A percentile compares a stretch with the other conserved stretches of the same genome.
Evolutionary conservation across 2,329 filamentous ascomycete species (phyloP).

Genomic region (Arachnomyces sp.): DNA sequence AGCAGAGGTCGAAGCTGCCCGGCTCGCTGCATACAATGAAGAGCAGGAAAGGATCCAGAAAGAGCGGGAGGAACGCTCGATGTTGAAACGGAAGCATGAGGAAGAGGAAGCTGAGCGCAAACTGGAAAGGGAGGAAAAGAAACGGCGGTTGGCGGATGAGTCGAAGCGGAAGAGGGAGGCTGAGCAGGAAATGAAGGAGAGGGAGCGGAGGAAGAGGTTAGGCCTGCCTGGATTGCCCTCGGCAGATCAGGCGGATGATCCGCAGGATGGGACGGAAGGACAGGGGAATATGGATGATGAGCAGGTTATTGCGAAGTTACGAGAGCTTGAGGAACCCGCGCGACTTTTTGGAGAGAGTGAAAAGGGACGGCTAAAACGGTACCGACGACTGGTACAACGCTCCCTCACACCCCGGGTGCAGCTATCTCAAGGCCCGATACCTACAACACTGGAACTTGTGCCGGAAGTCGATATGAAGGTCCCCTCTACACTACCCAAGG

Average conservation of each 20-base stretch:
- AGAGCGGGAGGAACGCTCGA: conserved; percentile 59
- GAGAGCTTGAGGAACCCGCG: conserved; percentile 63
- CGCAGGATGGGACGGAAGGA: conserved; percentile 18
- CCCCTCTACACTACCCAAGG: conserved; percentile 51
- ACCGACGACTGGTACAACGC: conserved; percentile 51
- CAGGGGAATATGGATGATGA: conserved; percentile 61
- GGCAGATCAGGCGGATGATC: conserved; percentile 36
- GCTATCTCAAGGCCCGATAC: conserved; percentile 69
- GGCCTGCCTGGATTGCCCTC: conserved; percentile 66
- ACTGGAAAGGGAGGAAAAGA: conserved; percentile 70
- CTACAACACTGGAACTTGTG: conserved; percentile 71
- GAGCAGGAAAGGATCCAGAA: conserved; percentile 69
- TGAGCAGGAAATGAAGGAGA: conserved; percentile 65
- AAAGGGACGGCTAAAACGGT: conserved; percentile 59
- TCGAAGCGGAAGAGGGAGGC: conserved; percentile 61
- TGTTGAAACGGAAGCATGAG: conserved; percentile 79
- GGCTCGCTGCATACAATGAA: conserved; percentile 68
- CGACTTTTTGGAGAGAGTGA: conserved; percentile 76
- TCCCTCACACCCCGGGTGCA: conserved; percentile 28
- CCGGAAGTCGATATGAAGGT: conserved; percentile 87
- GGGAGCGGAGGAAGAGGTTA: conserved; percentile 61
- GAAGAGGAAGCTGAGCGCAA: conserved; percentile 70
- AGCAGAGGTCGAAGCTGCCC: conserved; percentile 74
- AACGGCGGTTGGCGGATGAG: conserved; percentile 70
- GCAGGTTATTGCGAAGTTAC: conserved; percentile 59